A percentile compares a stretch with the other conserved stretches of the same genome.
Evolutionary conservation across 352 stramenopile genomes (phyloP).

Genomic region (Phytophthora foliorum): DNA sequence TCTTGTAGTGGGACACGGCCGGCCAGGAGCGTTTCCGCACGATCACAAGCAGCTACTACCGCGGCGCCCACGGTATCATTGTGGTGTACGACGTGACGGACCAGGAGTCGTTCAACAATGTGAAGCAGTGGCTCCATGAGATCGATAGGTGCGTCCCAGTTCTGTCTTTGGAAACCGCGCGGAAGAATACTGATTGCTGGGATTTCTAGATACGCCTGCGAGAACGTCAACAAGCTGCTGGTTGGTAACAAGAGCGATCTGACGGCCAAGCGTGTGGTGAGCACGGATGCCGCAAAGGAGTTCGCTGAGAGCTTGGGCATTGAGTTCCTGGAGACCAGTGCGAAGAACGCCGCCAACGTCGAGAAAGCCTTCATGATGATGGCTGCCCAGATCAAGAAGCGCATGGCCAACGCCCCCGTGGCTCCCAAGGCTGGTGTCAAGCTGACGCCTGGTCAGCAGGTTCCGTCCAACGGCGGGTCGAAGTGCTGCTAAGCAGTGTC

Average conservation of each 20-base stretch:
- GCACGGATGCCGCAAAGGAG: conserved; percentile 94
- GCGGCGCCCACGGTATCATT: conserved; percentile 99
- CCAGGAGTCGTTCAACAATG: conserved; percentile 97
- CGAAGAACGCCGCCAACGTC: conserved; percentile 91
- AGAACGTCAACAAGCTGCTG: conserved; percentile 97
- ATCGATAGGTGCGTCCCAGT: conserved; percentile 69
- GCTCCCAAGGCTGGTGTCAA: conserved; percentile 74
- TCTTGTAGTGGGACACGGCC: conserved; percentile 97
- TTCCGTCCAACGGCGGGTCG: conserved; percentile 73
- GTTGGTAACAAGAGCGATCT: conserved; percentile 99
- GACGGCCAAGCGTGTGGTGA: conserved; percentile 94
- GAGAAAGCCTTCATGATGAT: conserved; percentile 95
- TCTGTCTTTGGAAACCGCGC: not conserved
- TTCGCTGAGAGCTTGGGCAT: conserved; percentile 90
- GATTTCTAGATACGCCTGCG: conserved; percentile 93
- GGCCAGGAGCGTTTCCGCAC: conserved; percentile 99
- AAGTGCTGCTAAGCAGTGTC: conserved; percentile 86
- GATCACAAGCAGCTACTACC: conserved; percentile 99
- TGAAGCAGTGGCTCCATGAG: conserved; percentile 98
- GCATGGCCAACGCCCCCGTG: conserved; percentile 88
- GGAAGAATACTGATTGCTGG: conserved; percentile 11
- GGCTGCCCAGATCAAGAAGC: conserved; percentile 93
- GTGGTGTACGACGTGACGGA: conserved; percentile 99
- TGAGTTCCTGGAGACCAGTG: conserved; percentile 91
- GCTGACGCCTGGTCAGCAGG: conserved; percentile 69